Conservation (phyloP, 495 filamentous ascomycete species). For the Glarea lozoyensis region DNA sequence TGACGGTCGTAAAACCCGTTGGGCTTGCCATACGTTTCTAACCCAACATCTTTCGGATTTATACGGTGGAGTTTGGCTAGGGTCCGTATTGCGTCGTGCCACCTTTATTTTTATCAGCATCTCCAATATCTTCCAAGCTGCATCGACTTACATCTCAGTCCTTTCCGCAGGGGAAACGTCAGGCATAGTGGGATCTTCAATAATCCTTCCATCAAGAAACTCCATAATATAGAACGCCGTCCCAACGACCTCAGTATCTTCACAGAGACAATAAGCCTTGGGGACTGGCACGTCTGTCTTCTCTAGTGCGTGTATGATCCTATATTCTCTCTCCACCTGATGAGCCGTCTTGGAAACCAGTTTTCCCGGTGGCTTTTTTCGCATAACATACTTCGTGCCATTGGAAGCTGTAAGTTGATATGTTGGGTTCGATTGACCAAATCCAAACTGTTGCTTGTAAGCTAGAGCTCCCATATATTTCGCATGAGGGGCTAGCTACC, state of each 20-base stretch:
- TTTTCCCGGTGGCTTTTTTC: conserved; percentile 91
- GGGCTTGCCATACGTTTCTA: conserved; percentile 64
- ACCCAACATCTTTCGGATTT: conserved; percentile 50
- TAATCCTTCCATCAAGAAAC: conserved; percentile 84
- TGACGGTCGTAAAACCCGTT: conserved; percentile 82
- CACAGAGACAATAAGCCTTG: conserved; percentile 75
- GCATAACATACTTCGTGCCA: conserved; percentile 67
- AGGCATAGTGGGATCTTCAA: conserved; percentile 80
- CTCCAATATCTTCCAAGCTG: not conserved
- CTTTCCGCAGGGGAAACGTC: conserved; percentile 57
- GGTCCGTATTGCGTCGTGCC: conserved; percentile 74
- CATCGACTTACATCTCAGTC: conserved; percentile 48
- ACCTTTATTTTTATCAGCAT: conserved; percentile 33
- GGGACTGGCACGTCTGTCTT: conserved; percentile 80
- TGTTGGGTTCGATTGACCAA: conserved; percentile 94
- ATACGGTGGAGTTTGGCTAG: conserved; percentile 82
- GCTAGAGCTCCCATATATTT: too few relatives aligned
- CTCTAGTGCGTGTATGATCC: conserved; percentile 75
- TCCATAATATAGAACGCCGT: conserved; percentile 97
- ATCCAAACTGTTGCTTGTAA: conserved; percentile 78
- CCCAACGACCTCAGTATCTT: conserved; percentile 68
- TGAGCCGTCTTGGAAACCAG: conserved; percentile 90
- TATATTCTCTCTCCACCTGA: conserved; percentile 90
- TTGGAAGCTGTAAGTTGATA: conserved; percentile 72
- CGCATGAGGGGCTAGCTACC: too few relatives aligned